phyloP scores from a whole-genome alignment of 257 asterid genomes.

The Ballota nigra region DNA sequence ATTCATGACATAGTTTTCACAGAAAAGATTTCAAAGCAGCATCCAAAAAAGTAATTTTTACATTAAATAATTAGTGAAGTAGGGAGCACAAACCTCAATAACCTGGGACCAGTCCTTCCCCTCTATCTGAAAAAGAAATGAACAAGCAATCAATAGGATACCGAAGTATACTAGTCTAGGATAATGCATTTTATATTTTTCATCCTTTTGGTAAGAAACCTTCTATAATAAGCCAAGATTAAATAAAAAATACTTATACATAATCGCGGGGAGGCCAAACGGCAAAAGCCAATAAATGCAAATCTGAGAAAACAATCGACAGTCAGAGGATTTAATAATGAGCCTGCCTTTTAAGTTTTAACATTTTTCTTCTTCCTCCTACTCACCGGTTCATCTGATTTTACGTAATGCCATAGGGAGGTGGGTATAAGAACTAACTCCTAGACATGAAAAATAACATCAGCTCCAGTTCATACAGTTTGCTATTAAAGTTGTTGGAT shows the following conservation, averaged over 20 bases:
- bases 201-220: neutral
- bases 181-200: neutral
- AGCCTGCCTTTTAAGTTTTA: neutral
- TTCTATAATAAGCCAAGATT: neutral
- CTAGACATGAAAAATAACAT: neutral
- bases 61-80: slow-evolving; percentile 7
- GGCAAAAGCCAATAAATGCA: slow-evolving; percentile 18
- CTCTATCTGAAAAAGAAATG: slow-evolving; percentile 48
- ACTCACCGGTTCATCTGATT: slow-evolving; percentile 7
- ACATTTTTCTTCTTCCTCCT: slow-evolving; percentile 1
- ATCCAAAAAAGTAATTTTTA: neutral
- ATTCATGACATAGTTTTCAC: slow-evolving; percentile 13
- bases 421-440: neutral
- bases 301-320: neutral
- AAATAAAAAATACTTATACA: neutral
- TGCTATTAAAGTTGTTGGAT: neutral
- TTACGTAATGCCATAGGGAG: neutral
- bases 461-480: neutral
- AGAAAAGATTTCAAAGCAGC: slow-evolving; percentile 5
- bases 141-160: slow-evolving; percentile 15
- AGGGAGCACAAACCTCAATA: slow-evolving; percentile 66
- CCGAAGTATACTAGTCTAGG: neutral
- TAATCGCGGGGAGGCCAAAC: neutral
- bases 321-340: neutral
- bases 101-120: slow-evolving; percentile 70